Conservation (phyloP, 108 stramenopile genomes). For the Chaetoceros muelleri region DNA sequence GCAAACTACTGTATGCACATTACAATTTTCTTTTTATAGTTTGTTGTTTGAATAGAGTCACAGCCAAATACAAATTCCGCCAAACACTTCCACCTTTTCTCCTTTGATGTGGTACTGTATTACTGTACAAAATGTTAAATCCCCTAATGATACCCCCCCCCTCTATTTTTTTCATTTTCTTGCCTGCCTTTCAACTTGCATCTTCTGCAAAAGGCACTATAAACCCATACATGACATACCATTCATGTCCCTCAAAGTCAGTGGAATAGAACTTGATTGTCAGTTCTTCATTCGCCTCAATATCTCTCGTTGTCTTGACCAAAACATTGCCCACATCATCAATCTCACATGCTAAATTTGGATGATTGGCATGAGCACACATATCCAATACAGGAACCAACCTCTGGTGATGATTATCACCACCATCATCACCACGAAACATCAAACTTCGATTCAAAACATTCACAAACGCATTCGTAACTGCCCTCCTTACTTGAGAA, state of each 20-base stretch:
- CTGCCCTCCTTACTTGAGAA: not conserved
- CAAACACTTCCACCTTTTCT: too few species aligned
- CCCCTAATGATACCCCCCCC: too few species aligned
- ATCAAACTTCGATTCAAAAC: not conserved
- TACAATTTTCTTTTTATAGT: too few species aligned
- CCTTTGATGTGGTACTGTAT: too few species aligned
- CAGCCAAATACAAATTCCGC: too few species aligned
- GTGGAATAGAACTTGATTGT: not conserved
- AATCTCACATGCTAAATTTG: not conserved
- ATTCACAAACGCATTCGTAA: constrained; percentile 3
- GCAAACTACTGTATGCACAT: not conserved
- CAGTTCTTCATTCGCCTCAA: not conserved
- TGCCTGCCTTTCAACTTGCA: too few species aligned
- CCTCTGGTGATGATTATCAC: too few species aligned
- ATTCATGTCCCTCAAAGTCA: not conserved
- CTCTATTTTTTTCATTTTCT: too few species aligned
- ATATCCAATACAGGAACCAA: constrained; percentile 5
- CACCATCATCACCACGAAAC: not conserved
- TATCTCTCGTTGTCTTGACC: not conserved
- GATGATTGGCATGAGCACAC: not conserved
- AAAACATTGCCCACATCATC: not conserved
- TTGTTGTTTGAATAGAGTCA: too few species aligned
- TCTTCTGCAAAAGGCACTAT: not conserved
- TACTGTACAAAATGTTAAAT: too few species aligned
- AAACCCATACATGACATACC: not conserved